These are phyloP conservation scores for Fallopia convolvulus DNA, from an alignment of 148 eudicot genomes.

Conservation along the genomic window DNA sequence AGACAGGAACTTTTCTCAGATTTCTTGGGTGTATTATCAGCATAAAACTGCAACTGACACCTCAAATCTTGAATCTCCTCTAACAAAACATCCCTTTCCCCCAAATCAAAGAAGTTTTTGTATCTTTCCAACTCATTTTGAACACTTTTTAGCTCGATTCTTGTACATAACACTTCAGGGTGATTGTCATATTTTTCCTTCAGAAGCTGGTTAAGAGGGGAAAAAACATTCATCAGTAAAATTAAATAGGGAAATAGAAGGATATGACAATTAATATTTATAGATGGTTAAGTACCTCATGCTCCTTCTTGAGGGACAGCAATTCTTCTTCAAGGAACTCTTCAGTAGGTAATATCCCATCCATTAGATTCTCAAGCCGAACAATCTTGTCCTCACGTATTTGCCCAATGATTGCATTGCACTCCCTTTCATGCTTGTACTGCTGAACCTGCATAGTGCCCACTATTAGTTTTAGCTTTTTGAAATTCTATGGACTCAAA, in stretches of 20 bases:
- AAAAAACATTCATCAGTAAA: not conserved
- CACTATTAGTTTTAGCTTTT: not conserved
- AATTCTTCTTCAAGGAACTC: slow-evolving; percentile 83
- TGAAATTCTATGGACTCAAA: not conserved
- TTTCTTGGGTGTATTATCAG: slow-evolving; percentile 52
- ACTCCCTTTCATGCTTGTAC: slow-evolving; percentile 95
- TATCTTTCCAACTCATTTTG: slow-evolving; percentile 75
- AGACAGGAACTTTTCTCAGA: slow-evolving; percentile 33
- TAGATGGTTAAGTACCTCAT: slow-evolving; percentile 41
- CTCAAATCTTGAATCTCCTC: slow-evolving; percentile 92
- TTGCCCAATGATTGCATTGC: slow-evolving; percentile 77
- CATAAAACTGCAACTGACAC: slow-evolving; percentile 65
- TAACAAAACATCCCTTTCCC: slow-evolving; percentile 81
- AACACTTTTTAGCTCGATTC: slow-evolving; percentile 60
- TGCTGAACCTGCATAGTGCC: slow-evolving; percentile 64
- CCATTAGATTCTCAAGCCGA: slow-evolving; percentile 94
- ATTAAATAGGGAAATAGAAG: not conserved
- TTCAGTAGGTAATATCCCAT: slow-evolving; percentile 78
- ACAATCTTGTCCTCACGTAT: slow-evolving; percentile 89
- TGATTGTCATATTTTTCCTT: slow-evolving; percentile 85
- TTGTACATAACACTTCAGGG: slow-evolving; percentile 74
- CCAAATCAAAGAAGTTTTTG: slow-evolving; percentile 78
- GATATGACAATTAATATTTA: not conserved
- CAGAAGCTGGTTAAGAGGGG: slow-evolving; percentile 38
- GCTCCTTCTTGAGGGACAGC: slow-evolving; percentile 59